Evolutionary conservation across 2,329 filamentous ascomycete species (phyloP).

Genomic region (Penicillium expansum): DNA sequence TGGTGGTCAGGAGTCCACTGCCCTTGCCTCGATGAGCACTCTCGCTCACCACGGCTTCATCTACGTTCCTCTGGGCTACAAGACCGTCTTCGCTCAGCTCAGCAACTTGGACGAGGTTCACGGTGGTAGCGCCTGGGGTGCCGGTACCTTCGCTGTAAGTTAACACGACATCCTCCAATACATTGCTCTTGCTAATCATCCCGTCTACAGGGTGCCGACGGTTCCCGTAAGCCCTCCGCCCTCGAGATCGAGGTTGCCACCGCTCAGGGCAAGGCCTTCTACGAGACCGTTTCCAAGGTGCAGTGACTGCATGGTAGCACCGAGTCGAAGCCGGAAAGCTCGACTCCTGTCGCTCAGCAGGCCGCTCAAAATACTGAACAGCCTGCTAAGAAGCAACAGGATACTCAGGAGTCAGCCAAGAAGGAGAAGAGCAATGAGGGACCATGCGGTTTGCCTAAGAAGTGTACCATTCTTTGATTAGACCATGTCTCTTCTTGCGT

Average conservation of each 20-base stretch:
- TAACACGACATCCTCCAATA: neutral
- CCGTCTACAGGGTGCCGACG: constrained; percentile 58
- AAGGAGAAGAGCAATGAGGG: constrained; percentile 54
- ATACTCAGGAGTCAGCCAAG: constrained; percentile 37
- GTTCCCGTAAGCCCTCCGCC: constrained; percentile 73
- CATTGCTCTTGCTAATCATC: constrained; percentile 11
- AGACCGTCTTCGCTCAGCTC: constrained; percentile 69
- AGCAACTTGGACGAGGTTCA: constrained; percentile 73
- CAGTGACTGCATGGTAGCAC: constrained; percentile 73
- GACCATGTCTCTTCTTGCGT: constrained; percentile 13
- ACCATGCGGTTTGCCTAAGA: constrained; percentile 73
- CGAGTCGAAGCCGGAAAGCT: constrained; percentile 30
- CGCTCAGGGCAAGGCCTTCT: constrained; percentile 83
- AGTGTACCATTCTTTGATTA: constrained; percentile 65
- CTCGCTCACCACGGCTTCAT: constrained; percentile 91
- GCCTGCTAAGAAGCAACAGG: constrained; percentile 25
- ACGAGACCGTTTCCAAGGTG: constrained; percentile 69
- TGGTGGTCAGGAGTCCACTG: constrained; percentile 91
- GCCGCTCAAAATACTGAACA: constrained; percentile 26
- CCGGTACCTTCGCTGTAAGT: constrained; percentile 78
- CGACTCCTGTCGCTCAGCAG: constrained; percentile 28
- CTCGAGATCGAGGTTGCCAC: constrained; percentile 77
- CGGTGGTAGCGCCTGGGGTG: constrained; percentile 88
- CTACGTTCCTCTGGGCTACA: constrained; percentile 94
- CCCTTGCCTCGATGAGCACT: constrained; percentile 76